Conservation (phyloP, 192 early-diverging fungal genomes). For the Backusella morwellensis region DNA sequence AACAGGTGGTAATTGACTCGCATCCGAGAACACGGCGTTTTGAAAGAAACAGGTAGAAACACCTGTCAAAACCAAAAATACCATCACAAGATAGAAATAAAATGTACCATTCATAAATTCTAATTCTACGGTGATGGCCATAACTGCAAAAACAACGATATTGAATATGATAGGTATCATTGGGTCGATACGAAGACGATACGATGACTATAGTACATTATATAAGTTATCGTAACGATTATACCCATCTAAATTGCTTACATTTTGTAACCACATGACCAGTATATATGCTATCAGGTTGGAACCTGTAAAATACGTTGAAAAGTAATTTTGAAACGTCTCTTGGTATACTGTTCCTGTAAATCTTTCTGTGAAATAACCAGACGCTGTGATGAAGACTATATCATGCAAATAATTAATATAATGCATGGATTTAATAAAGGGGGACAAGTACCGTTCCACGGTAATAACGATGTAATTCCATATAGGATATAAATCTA, state of each 20-base stretch:
- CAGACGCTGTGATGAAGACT: constrained; percentile 77
- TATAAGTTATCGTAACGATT: not conserved
- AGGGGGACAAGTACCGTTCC: constrained; percentile 57
- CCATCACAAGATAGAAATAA: constrained; percentile 64
- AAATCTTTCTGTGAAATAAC: constrained; percentile 68
- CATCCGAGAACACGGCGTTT: constrained; percentile 68
- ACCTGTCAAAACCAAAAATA: constrained; percentile 56
- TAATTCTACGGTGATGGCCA: constrained; percentile 50
- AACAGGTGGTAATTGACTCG: constrained; percentile 61
- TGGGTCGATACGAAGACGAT: not conserved
- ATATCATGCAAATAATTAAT: not conserved
- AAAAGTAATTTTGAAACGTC: constrained; percentile 81
- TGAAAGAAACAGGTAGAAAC: constrained; percentile 61
- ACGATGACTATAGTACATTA: not conserved
- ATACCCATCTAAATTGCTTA: not conserved
- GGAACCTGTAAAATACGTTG: constrained; percentile 56
- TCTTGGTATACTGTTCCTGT: constrained; percentile 52
- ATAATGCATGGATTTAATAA: not conserved
- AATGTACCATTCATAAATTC: constrained; percentile 36
- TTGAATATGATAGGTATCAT: constrained; percentile 48
- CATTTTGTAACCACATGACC: constrained; percentile 49
- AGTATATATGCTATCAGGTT: constrained; percentile 55
- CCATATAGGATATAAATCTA: constrained; percentile 70
- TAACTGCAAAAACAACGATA: constrained; percentile 45
- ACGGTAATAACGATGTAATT: constrained; percentile 72